Percentiles rank a stretch among this genome's conserved stretches.
phyloP scores from a whole-genome alignment of 257 asterid genomes.

The Ophiorrhiza pumila region DNA sequence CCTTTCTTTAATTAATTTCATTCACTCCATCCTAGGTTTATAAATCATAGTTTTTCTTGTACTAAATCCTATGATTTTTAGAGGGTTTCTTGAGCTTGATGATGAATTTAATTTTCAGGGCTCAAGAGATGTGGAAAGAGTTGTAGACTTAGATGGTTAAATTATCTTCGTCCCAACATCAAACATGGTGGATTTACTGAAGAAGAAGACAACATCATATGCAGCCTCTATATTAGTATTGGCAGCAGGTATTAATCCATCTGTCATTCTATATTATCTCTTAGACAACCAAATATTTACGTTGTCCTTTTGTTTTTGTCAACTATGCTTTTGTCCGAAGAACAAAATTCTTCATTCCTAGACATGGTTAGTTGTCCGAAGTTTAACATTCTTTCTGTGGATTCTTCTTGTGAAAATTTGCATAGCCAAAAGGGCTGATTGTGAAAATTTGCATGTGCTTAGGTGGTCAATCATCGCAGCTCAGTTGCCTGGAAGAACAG shows the following conservation, averaged over 20 bases:
- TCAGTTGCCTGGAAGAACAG: conserved; percentile 92
- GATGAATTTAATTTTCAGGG: conserved; percentile 40
- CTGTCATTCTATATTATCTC: conserved; percentile 18
- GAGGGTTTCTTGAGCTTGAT: not conserved
- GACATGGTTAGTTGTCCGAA: not conserved
- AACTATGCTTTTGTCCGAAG: conserved; percentile 33
- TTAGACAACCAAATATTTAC: conserved; percentile 15
- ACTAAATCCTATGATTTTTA: no score
- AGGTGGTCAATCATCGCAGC: conserved; percentile 99
- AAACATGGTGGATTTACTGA: conserved; percentile 96
- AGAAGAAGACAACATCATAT: conserved; percentile 93
- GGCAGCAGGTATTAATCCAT: conserved; percentile 91
- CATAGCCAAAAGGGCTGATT: not conserved
- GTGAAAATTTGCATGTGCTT: not conserved
- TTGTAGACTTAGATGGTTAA: conserved; percentile 88
- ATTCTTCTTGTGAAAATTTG: not conserved
- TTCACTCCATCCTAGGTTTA: not conserved
- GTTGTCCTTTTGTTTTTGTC: conserved; percentile 72
- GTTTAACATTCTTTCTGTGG: not conserved
- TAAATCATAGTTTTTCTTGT: no score
- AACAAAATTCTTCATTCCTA: conserved; percentile 4
- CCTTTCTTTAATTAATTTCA: not conserved
- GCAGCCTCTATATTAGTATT: conserved; percentile 93
- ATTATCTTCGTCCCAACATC: conserved; percentile 84
- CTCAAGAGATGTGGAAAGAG: conserved; percentile 97